A percentile compares a stretch with the other conserved stretches of the same genome.
phyloP scores from a whole-genome alignment of 495 filamentous ascomycete species.

The Stereocaulon alpinum region DNA sequence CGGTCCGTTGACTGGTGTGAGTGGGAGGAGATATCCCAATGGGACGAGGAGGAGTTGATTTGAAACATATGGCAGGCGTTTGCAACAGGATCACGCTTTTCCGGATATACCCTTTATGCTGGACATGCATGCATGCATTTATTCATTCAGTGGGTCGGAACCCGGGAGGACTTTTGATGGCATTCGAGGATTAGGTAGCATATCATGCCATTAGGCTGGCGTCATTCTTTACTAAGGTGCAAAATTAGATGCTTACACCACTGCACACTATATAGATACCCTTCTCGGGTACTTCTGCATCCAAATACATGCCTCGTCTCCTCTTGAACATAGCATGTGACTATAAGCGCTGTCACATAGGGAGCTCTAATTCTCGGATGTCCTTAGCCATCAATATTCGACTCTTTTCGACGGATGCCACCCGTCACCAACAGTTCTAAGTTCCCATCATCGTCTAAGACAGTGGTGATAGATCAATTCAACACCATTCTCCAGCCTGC shows the following conservation, averaged over 20 bases:
- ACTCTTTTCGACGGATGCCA: no score
- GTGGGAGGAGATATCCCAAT: conserved; percentile 17
- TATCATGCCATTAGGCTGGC: background rate
- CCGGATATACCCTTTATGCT: conserved; percentile 11
- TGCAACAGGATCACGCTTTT: background rate
- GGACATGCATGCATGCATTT: background rate
- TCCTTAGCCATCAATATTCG: no score
- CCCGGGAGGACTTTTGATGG: background rate
- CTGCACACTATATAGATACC: background rate
- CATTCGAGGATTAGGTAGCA: background rate
- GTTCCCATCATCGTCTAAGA: no score
- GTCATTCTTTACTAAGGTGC: background rate
- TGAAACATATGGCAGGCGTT: background rate
- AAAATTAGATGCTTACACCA: background rate
- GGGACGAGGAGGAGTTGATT: background rate
- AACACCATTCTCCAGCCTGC: no score
- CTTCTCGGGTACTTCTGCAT: background rate
- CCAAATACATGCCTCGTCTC: background rate
- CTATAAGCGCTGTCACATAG: no score
- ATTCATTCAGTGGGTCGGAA: background rate
- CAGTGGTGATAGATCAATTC: no score
- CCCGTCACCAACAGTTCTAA: no score
- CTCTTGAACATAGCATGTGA: background rate
- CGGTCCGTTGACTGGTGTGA: conserved; percentile 5
- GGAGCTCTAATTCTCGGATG: no score